Conservation (phyloP, 148 eudicot species). For the Arctostaphylos glauca region DNA sequence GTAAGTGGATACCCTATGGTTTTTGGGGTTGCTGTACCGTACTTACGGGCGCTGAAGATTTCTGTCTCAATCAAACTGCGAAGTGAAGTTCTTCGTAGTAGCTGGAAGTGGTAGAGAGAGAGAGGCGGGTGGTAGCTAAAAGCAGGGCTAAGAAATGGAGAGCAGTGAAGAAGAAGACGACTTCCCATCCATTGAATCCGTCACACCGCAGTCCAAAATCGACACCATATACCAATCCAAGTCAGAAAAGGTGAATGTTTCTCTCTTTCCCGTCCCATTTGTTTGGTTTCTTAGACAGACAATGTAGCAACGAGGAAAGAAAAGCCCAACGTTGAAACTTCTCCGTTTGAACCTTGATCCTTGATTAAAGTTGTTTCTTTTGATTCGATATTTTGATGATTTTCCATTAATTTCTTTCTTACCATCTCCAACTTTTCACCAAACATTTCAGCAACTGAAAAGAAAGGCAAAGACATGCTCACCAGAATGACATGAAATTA, state of each 20-base stretch:
- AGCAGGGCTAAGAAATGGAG: constrained; percentile 45
- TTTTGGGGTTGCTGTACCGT: too few relatives aligned
- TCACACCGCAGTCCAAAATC: constrained; percentile 92
- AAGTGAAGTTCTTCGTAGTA: not conserved
- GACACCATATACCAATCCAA: constrained; percentile 77
- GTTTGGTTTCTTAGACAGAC: not conserved
- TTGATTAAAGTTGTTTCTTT: not conserved
- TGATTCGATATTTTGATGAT: not conserved
- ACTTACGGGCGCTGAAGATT: not conserved
- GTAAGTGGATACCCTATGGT: too few relatives aligned
- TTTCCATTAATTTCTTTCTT: not conserved
- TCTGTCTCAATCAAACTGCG: not conserved
- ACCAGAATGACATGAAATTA: too few relatives aligned
- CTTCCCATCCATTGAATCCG: constrained; percentile 80
- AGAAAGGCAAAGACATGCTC: too few relatives aligned
- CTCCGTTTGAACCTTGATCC: not conserved
- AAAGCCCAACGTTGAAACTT: not conserved
- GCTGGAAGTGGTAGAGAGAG: not conserved
- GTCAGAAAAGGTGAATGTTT: constrained; percentile 65
- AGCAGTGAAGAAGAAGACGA: constrained; percentile 97
- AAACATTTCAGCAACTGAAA: too few relatives aligned
- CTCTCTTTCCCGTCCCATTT: not conserved
- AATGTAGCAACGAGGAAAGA: too few relatives aligned
- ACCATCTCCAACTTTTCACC: too few relatives aligned
- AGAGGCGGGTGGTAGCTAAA: not conserved